These are phyloP conservation scores for Viola odorata DNA, from an alignment of 345 rosid species.

Conservation along the genomic window DNA sequence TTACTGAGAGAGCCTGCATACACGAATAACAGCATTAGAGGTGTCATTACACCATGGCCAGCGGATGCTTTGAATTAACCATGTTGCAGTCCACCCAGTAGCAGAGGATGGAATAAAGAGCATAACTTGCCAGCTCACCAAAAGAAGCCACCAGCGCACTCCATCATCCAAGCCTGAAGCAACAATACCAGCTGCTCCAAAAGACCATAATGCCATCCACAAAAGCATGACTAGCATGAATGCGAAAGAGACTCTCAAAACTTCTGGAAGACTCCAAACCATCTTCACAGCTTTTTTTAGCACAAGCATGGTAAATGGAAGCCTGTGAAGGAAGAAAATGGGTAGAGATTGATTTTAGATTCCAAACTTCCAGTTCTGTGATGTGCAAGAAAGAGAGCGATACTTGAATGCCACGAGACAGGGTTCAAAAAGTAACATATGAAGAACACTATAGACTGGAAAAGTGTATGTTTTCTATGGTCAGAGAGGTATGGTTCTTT, in stretches of 20 bases:
- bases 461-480: neutral
- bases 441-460: neutral
- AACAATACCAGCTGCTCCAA: conserved; percentile 88
- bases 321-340: conserved; percentile 41
- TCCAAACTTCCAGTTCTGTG: conserved; percentile 7
- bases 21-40: conserved; percentile 18
- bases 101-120: conserved; percentile 24
- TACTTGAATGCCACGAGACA: too few species aligned
- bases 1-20: conserved; percentile 77
- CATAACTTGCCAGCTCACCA: conserved; percentile 99
- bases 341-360: conserved; percentile 15
- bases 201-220: conserved; percentile 92
- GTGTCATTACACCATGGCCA: conserved; percentile 5
- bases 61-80: conserved; percentile 13
- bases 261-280: conserved; percentile 93
- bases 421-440: too few species aligned
- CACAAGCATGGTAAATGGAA: conserved; percentile 80
- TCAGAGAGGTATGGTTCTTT: neutral
- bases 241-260: conserved; percentile 62
- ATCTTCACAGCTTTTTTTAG: conserved; percentile 78
- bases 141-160: conserved; percentile 91
- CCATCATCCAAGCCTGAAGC: conserved; percentile 66
- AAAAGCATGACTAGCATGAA: conserved; percentile 72
- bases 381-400: neutral
- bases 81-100: conserved; percentile 23